Evolutionary conservation across 2,329 filamentous ascomycete species (phyloP).

Genomic region (Calonectria pteridis): DNA sequence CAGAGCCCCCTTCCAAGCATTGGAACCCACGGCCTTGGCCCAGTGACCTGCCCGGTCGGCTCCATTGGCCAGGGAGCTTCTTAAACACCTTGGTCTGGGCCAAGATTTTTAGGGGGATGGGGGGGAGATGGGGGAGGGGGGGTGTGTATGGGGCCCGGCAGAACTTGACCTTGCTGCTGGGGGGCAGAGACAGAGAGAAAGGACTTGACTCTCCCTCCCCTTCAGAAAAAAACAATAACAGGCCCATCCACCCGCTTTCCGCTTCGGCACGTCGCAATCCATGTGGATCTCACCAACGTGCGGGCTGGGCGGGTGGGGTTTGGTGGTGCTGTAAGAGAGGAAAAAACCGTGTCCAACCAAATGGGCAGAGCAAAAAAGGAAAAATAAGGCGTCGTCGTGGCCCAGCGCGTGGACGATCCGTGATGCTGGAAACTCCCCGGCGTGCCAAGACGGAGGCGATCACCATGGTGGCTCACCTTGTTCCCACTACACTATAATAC

Average conservation of each 20-base stretch:
- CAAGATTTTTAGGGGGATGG: neutral
- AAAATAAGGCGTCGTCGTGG: neutral
- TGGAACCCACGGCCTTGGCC: neutral
- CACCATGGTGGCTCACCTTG: conserved; percentile 2
- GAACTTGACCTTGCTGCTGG: too few species aligned
- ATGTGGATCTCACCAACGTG: conserved; percentile 3
- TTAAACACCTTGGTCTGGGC: neutral
- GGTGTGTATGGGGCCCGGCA: too few species aligned
- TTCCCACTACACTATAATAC: conserved; percentile 1
- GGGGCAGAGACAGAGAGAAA: too few species aligned
- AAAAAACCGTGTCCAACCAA: neutral
- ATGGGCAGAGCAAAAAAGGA: too few species aligned
- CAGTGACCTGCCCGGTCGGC: conserved; percentile 21
- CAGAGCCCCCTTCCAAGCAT: neutral
- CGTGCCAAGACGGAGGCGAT: conserved; percentile 19
- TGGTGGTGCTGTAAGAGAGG: neutral
- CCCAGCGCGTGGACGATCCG: neutral
- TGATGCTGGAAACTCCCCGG: conserved; percentile 20
- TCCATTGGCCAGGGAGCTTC: conserved; percentile 13
- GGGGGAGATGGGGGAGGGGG: neutral
- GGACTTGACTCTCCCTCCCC: neutral
- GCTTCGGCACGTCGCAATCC: conserved; percentile 14
- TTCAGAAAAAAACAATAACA: neutral
- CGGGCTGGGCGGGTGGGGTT: neutral
- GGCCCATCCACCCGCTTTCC: neutral